Evolutionary conservation across 345 rosid species (phyloP), one percentile per base, ranked within the genome.

Genomic region (Mallotus nudiflorus): DNA sequence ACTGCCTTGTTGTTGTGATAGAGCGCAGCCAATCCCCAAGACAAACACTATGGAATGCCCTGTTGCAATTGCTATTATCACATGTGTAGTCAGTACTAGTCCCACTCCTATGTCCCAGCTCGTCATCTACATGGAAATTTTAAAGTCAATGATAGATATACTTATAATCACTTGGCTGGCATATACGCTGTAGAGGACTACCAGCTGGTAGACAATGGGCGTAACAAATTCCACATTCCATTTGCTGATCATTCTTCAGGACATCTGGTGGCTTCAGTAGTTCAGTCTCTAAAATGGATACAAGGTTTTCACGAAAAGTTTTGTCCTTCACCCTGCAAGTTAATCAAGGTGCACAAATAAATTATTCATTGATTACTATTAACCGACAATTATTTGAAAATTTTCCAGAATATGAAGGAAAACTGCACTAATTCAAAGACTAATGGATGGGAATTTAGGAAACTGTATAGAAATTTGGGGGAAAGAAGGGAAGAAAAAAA

Each of bases 211-310:
- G 93, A 81, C 69, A 80, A 56, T 83, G 89, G 3, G 88, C 82
- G 80, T 89, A 90, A 77, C 95, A 93, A 61, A 93, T 90, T 59
- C 98, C 98, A 63, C 96, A 90, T 72, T 90, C 95, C 76, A 74
- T 56, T 75, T 84, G 85, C 35, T 78, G 75, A 67, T 81, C 84
- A 56, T 73, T 78, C 61, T 76, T 67, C 69, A 71, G 78, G 50
- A 67, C 69, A 56, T 71, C 71, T 20, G 52, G 80, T 29, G 78
- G 79, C 69, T 64, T 83, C 25, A 91, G 93, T 66, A 88, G 80
- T 77, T 81, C 82, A 60, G 65, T 74, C 51, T 80, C 83, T 61
- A 92, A 72, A 78, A 87, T 29, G 70, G 73, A 77, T 51, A 76
- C 70, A 60, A 90, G 83, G 82, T 90, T 92, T 77, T 84, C 90